These are phyloP conservation scores for Alternaria rosae DNA, from an alignment of 2,329 filamentous ascomycete species.

Conservation along the genomic window DNA sequence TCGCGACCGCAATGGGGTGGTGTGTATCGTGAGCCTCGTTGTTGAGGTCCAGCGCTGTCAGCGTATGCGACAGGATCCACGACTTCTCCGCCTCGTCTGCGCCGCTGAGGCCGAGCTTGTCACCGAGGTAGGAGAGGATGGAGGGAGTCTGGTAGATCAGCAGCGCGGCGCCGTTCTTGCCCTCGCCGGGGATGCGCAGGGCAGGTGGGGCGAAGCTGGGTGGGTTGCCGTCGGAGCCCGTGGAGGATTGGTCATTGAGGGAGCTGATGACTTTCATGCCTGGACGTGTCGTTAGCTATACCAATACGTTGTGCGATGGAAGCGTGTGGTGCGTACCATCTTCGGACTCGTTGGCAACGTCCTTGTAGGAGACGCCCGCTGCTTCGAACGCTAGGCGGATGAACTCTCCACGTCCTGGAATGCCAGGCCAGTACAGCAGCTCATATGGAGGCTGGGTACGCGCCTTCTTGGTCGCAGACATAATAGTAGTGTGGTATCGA, in stretches of 20 bases:
- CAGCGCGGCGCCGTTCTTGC: constrained; percentile 62
- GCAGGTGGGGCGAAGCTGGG: constrained; percentile 73
- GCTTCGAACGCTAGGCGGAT: constrained; percentile 77
- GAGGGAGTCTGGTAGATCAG: constrained; percentile 74
- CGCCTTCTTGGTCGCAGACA: constrained; percentile 37
- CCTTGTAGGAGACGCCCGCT: constrained; percentile 68
- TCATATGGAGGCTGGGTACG: constrained; percentile 60
- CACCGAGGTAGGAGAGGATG: constrained; percentile 75
- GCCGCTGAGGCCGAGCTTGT: constrained; percentile 64
- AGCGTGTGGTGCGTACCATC: constrained; percentile 47
- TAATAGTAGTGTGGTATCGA: constrained; percentile 10
- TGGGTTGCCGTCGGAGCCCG: constrained; percentile 65
- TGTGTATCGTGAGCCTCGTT: constrained; percentile 79
- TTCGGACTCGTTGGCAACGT: constrained; percentile 61
- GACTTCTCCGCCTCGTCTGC: constrained; percentile 60
- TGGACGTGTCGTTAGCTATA: background rate
- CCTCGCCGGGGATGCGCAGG: constrained; percentile 61
- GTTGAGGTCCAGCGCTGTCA: constrained; percentile 76
- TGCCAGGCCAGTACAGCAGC: constrained; percentile 73
- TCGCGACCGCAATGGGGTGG: constrained; percentile 67
- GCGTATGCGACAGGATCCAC: constrained; percentile 67
- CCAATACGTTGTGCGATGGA: background rate
- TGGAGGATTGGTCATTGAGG: constrained; percentile 55
- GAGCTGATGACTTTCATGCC: constrained; percentile 59
- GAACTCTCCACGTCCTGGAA: constrained; percentile 78